Base-by-base conservation (phyloP, 208 protist species). In the Trypanosoma theileri region DNA sequence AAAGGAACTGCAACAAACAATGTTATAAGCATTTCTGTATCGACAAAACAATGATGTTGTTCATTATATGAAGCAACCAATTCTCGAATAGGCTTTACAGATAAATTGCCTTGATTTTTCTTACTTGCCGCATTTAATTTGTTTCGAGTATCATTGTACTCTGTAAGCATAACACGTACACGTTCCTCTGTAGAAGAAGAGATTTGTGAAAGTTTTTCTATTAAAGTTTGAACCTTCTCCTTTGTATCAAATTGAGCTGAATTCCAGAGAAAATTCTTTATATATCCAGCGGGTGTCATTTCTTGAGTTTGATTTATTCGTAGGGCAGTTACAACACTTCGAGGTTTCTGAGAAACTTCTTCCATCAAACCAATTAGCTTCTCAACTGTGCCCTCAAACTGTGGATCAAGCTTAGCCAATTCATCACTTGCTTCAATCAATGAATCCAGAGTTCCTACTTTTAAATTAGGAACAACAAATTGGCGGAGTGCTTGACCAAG, bases 391-490 rank as follows among this genome's bases (percentile, higher is more conserved):
- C 73, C 79, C 63, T 97, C 92, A 67, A 92, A 68, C 24, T 73
- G 48, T 19, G 85, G 63, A 66, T 97, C 92, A 13, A 97, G 73
- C 52, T 94, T 97, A 16, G 72, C 64, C 4, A 97, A 77, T 48
- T 96, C 90, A 66, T 97, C 92, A 56, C 89, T 95, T 28, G 85
- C 85, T 63, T 95, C 89, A 79, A 97, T 93, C 24, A 97, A 69
- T 8, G 88, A 92, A 66, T 97, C 92, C 13, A 97, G 75, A 8
- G 92, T 96, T 55, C 92, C 92, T 8, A 96, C 84, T 59, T 88
- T 91, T 3, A 96, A 71, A 14, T 59, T 75, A 2, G 91, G 91
- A 57, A 94, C 79, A 4, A 85, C 75, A 83, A 96, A 95, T 31
- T 89, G 83, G 56, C 81, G 84, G n/a, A 93, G 76, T 0, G 69